Base-by-base conservation (phyloP, 129 eudicot species). In the Lonicera japonica region DNA sequence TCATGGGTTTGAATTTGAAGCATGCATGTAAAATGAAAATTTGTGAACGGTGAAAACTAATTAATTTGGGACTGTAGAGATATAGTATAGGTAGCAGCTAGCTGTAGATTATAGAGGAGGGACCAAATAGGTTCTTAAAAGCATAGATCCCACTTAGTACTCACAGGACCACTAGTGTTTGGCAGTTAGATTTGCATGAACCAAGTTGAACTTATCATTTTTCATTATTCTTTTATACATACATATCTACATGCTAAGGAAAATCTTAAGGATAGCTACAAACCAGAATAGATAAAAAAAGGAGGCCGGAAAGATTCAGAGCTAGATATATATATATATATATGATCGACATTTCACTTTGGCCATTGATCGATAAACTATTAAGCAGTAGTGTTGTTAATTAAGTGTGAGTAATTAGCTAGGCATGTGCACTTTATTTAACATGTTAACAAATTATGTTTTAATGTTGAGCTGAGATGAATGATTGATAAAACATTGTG, bases 111-210 rank as follows among this genome's bases (percentile, higher is more conserved):
- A 29, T 74, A 59, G 83, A 79, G 69, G 66, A 79, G 70, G 83
- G 83, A 79, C 83, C 83, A 79, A 69, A 21, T 60, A 58, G 78
- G 69, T 78, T 69, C 78, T 64, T 64, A 18, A 79, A 79, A 73
- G 83, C 67, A 73, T 68, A 2, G 36, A 29, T 29, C 36, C 67
- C 54, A 64, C 67, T 61, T 46, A 59, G 70, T 69, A 50, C 54
- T 24, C 60, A 60, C 29, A 73, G 79, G 76, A 73, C 83, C 79
- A 69, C 82, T 41, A 40, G 24, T 25, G 59, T 41, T 59, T 73
- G 64, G 73, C 75, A 79, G 76, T 73, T 72, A 68, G 83, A 78
- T 73, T 70, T 52, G 40, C 74, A 61, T 16, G 38, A 54, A 47
- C 14, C 69, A 70, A 70, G 65, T 61, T 74, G 71, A 11, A 43